A percentile compares a stretch with the other conserved stretches of the same genome.
Evolutionary conservation across 306 rosid genomes (phyloP).

Genomic region (Datisca glomerata): DNA sequence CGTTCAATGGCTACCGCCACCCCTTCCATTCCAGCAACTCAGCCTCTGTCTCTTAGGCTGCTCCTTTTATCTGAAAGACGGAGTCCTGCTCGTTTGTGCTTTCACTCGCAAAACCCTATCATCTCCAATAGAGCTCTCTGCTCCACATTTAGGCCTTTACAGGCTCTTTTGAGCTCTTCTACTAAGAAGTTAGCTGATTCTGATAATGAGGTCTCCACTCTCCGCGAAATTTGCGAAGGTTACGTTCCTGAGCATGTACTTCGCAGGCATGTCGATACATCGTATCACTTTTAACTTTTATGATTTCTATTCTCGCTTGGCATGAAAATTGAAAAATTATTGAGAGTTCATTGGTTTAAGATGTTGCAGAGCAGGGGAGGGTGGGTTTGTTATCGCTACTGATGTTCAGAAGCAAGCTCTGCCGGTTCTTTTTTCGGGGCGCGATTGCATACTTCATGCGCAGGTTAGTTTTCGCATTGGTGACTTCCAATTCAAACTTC

Average conservation of each 20-base stretch:
- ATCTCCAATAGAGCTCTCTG: slow-evolving; percentile 6
- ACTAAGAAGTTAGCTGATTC: slow-evolving; percentile 8
- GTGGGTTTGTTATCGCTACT: slow-evolving; percentile 66
- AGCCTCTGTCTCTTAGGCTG: too few relatives aligned
- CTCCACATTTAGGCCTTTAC: slow-evolving; percentile 17
- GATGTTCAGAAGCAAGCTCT: slow-evolving; percentile 60
- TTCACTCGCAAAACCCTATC: slow-evolving; percentile 18
- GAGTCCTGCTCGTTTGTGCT: slow-evolving; percentile 3
- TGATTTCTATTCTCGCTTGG: too few relatives aligned
- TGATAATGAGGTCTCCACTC: slow-evolving; percentile 20
- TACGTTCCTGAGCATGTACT: slow-evolving; percentile 50
- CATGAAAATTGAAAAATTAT: too few relatives aligned
- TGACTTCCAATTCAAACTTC: not conserved
- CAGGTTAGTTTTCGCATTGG: slow-evolving; percentile 42
- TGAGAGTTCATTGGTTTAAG: not conserved
- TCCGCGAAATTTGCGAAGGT: slow-evolving; percentile 40
- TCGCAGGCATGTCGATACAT: slow-evolving; percentile 44
- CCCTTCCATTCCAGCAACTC: too few relatives aligned
- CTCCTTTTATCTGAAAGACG: too few relatives aligned
- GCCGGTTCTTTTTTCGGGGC: slow-evolving; percentile 57
- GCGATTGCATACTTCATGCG: slow-evolving; percentile 80
- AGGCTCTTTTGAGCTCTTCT: slow-evolving; percentile 24
- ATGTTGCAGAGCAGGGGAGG: slow-evolving; percentile 60
- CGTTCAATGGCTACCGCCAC: too few relatives aligned
- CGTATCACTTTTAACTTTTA: too few relatives aligned